Conservation (phyloP, 2,329 filamentous ascomycete species). For the Alternaria tenuissima region DNA sequence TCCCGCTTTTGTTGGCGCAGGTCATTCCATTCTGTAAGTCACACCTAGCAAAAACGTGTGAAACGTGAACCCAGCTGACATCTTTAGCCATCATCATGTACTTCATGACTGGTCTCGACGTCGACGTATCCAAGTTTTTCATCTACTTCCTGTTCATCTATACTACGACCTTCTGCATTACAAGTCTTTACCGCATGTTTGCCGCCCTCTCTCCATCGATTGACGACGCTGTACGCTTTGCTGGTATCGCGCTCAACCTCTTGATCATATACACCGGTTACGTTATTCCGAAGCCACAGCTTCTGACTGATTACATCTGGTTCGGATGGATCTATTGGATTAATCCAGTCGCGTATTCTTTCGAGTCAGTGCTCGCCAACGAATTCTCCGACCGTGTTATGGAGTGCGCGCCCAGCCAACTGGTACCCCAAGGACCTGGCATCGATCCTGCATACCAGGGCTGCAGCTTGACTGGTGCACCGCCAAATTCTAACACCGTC, state of each 20-base stretch:
- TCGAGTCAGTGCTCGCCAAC: slow-evolving; percentile 73
- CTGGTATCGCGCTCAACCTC: slow-evolving; percentile 68
- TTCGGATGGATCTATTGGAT: slow-evolving; percentile 62
- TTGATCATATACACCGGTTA: slow-evolving; percentile 72
- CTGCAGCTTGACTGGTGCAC: slow-evolving; percentile 68
- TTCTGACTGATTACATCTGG: slow-evolving; percentile 69
- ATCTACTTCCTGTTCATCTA: slow-evolving; percentile 72
- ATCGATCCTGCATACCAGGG: slow-evolving; percentile 66
- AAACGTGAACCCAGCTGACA: slow-evolving; percentile 14
- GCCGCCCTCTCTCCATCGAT: slow-evolving; percentile 70
- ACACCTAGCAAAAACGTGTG: not conserved
- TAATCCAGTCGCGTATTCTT: slow-evolving; percentile 66
- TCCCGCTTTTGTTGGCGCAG: slow-evolving; percentile 67
- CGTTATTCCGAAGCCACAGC: slow-evolving; percentile 70
- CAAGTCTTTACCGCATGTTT: slow-evolving; percentile 71
- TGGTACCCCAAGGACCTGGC: slow-evolving; percentile 67
- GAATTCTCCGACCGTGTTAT: slow-evolving; percentile 68
- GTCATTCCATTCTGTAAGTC: slow-evolving; percentile 62
- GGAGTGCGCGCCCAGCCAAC: slow-evolving; percentile 65
- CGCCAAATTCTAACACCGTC: slow-evolving; percentile 60
- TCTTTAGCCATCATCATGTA: slow-evolving; percentile 64
- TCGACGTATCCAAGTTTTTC: slow-evolving; percentile 69
- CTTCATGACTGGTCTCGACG: slow-evolving; percentile 68
- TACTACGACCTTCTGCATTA: slow-evolving; percentile 68
- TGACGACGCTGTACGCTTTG: slow-evolving; percentile 71